A percentile compares a stretch with the other conserved stretches of the same genome.
Conservation (phyloP, 2,329 filamentous ascomycete species). For the Ceratocystis eucalypticola region DNA sequence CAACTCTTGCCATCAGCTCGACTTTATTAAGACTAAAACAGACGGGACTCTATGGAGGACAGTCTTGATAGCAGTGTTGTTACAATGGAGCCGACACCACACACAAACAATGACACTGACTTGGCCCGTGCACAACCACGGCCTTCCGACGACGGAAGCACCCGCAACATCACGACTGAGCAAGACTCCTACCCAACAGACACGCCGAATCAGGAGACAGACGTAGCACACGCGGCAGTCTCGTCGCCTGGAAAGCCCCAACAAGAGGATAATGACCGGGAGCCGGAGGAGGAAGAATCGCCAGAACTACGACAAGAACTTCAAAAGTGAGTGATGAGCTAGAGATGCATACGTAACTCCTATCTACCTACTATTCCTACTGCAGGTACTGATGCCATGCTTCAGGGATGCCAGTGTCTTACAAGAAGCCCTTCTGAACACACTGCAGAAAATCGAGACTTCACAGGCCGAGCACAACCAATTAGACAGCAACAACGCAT, state of each 20-base stretch:
- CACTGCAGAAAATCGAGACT: conserved; percentile 87
- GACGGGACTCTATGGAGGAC: too few relatives aligned
- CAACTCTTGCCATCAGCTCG: too few relatives aligned
- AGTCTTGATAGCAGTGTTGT: background rate
- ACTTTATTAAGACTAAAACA: too few relatives aligned
- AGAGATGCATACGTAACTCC: too few relatives aligned
- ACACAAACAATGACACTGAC: too few relatives aligned
- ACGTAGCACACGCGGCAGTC: too few relatives aligned
- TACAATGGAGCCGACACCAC: background rate
- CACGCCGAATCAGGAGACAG: too few relatives aligned
- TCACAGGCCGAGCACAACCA: conserved; percentile 93
- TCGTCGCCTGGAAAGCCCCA: background rate
- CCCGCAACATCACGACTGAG: too few relatives aligned
- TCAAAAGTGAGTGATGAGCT: background rate
- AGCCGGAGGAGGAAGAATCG: background rate
- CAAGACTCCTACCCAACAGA: too few relatives aligned
- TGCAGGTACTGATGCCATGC: background rate
- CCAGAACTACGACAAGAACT: background rate
- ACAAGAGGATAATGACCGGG: background rate
- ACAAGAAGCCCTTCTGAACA: conserved; percentile 76
- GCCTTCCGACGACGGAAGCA: too few relatives aligned
- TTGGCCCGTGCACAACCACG: too few relatives aligned
- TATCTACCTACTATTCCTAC: background rate
- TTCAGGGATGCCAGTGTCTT: conserved; percentile 75
- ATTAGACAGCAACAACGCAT: conserved; percentile 91